Base-by-base conservation (phyloP, 768 basidiomycete genomes). In the Fibroporia radiculosa region DNA sequence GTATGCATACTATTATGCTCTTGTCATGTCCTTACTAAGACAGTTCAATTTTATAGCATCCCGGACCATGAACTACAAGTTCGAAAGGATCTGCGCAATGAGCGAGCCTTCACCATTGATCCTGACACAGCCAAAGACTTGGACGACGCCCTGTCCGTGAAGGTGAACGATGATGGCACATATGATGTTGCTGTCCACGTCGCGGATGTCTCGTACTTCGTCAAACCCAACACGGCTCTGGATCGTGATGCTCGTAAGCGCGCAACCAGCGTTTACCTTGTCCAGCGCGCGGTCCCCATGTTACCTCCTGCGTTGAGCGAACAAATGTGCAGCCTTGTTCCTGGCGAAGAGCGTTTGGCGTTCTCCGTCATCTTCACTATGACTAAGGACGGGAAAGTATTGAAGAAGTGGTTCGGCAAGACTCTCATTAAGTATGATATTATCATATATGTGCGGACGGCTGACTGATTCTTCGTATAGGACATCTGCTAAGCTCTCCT, bases 241-340 rank as follows among this genome's bases (percentile, higher is more conserved):
- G 96, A 99, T 58, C 89, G 96, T 19, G 96, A 99, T 66, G 96
- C 96, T 31, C 82, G 93, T 53, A 98, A 98, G 66, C 77, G 93
- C 48, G 96, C 93, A 22, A 97, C 93, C 2, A 93, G 88, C 56
- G 96, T 99, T 37, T 97, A 98, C 60, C 84, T 99, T 34, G 81
- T 98, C 22, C 96, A 99, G 62, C 82, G 95, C 44, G 82, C 85
- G 18, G 95, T 97, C 11, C 93, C 95, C 1, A 99, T 99, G 96
- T 71, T 99, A 7, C 96, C 96, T 2, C 91, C 92, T 22, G 73
- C 83, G n/a, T 69, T 99, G 34, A 88, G 84, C 57, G 93, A 97
- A 63, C 81, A 93, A 55, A 73, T 93, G 12, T 99, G 96, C 68
- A 95, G 90, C 65, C 75, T 99, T 44, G 73, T 80, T 47, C 92